These are phyloP conservation scores for Aspergillus niger DNA, from an alignment of 2,329 filamentous ascomycete genomes.

Conservation along the genomic window DNA sequence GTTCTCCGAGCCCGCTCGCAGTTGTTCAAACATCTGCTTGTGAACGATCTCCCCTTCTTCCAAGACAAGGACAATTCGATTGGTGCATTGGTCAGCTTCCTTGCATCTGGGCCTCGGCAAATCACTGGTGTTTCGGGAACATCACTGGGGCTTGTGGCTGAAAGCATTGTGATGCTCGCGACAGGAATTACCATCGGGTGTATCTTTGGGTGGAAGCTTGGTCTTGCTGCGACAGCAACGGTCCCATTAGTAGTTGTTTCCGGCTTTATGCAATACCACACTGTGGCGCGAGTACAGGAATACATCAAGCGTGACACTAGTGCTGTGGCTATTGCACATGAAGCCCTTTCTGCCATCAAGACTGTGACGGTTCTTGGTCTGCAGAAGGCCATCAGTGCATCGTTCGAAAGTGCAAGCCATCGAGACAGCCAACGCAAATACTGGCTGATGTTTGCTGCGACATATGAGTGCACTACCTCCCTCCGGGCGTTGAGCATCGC, in stretches of 20 bases:
- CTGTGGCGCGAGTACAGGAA: constrained; percentile 1
- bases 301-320: not conserved
- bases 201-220: constrained; percentile 15
- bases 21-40: not conserved
- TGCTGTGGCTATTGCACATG: constrained; percentile 5
- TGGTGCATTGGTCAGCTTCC: not conserved
- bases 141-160: constrained; percentile 5
- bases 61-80: not conserved
- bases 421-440: constrained; percentile 26
- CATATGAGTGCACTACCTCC: constrained; percentile 27
- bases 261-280: constrained; percentile 6
- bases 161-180: constrained; percentile 10
- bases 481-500: constrained; percentile 27
- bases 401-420: not conserved
- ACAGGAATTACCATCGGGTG: constrained; percentile 2
- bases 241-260: constrained; percentile 10
- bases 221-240: constrained; percentile 9
- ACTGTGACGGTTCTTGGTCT: constrained; percentile 13
- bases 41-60: constrained; percentile 12
- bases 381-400: constrained; percentile 3
- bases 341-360: constrained; percentile 10
- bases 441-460: constrained; percentile 29
- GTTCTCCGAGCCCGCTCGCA: constrained; percentile 12
- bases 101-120: not conserved
- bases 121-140: constrained; percentile 9